These are phyloP conservation scores for Eudorina sp. DNA, from an alignment of 139 green algal species.

Conservation along the genomic window DNA sequence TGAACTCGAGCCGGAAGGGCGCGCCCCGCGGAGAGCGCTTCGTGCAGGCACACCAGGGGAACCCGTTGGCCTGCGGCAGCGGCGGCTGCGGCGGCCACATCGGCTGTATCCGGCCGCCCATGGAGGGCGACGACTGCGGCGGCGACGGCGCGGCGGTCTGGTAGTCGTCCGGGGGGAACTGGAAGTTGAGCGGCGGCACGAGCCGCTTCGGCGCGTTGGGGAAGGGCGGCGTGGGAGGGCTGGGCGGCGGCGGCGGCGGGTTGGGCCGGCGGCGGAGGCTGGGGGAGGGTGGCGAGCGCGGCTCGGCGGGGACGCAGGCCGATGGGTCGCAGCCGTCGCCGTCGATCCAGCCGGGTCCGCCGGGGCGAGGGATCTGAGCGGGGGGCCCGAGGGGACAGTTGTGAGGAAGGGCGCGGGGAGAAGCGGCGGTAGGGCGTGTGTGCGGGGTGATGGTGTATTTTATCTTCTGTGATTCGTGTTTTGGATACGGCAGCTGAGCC, in stretches of 20 bases:
- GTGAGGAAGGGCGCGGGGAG: no score
- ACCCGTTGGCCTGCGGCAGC: background rate
- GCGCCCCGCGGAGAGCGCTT: background rate
- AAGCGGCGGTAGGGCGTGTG: no score
- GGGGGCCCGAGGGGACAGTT: no score
- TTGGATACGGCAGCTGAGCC: no score
- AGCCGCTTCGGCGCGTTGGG: background rate
- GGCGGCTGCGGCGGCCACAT: background rate
- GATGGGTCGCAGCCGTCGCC: no score
- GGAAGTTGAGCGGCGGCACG: no score
- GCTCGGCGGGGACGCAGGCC: background rate
- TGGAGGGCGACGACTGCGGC: background rate
- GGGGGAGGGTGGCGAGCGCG: background rate
- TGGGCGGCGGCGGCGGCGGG: background rate
- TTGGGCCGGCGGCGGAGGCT: background rate
- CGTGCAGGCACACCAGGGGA: conserved; percentile 28
- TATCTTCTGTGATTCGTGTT: no score
- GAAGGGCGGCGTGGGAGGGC: background rate
- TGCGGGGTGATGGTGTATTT: no score
- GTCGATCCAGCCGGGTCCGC: background rate
- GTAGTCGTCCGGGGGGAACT: no score
- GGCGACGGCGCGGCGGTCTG: background rate
- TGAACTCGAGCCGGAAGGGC: conserved; percentile 2
- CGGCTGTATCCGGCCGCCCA: background rate
- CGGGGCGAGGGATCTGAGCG: background rate